phyloP scores from a whole-genome alignment of 495 filamentous ascomycete species.

The Letharia lupina region DNA sequence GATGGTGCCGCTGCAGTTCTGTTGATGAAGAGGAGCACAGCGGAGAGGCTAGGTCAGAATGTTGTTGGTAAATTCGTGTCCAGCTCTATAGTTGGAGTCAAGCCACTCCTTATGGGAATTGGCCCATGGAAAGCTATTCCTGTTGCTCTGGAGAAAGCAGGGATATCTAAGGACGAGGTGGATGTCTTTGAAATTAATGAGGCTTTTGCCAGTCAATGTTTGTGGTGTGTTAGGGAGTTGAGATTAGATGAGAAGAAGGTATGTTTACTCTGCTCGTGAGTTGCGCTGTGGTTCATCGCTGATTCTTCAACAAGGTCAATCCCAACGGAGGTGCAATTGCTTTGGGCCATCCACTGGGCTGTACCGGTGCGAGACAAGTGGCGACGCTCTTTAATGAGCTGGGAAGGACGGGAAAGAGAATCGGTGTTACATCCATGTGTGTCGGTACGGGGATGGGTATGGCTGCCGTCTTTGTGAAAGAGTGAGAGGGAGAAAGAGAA shows the following conservation, averaged over 20 bases:
- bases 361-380: constrained; percentile 89
- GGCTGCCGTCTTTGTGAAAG: constrained; percentile 89
- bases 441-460: constrained; percentile 92
- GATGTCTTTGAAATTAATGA: constrained; percentile 99
- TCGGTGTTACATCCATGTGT: constrained; percentile 95
- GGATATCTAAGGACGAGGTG: constrained; percentile 80
- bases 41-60: constrained; percentile 75
- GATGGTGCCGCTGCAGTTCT: constrained; percentile 94
- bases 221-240: constrained; percentile 88
- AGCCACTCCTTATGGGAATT: constrained; percentile 89
- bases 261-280: neutral
- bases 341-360: constrained; percentile 86
- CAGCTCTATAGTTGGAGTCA: constrained; percentile 78
- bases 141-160: constrained; percentile 76
- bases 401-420: constrained; percentile 65
- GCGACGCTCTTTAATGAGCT: constrained; percentile 86
- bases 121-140: constrained; percentile 96
- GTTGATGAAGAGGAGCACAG: constrained; percentile 90
- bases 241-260: constrained; percentile 53
- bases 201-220: constrained; percentile 90
- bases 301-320: constrained; percentile 62
- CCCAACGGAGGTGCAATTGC: constrained; percentile 97
- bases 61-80: constrained; percentile 87
- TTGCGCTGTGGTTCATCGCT: neutral
- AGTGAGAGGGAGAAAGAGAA: constrained; percentile 39